Conservation (phyloP, 148 eudicot species). For the Tetragonia tetragonoides region DNA sequence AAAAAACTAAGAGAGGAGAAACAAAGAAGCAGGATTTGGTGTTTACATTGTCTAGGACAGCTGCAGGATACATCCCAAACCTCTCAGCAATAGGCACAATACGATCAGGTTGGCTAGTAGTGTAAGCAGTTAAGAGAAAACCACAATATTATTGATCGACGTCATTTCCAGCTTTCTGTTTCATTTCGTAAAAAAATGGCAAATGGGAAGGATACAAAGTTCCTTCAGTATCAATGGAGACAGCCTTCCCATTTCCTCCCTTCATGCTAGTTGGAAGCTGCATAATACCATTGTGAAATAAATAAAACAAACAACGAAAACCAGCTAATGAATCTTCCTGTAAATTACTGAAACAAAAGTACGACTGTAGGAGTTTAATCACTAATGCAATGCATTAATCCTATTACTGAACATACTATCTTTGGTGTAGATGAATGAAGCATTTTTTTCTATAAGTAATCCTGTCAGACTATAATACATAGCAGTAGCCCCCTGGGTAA, state of each 20-base stretch:
- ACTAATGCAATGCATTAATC: too few species aligned
- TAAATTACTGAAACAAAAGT: background rate
- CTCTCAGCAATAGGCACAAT: conserved; percentile 96
- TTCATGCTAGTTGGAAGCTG: conserved; percentile 90
- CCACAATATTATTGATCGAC: background rate
- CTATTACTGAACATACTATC: too few species aligned
- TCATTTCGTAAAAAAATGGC: background rate
- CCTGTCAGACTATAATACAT: too few species aligned
- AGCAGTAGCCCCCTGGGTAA: background rate
- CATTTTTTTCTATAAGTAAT: too few species aligned
- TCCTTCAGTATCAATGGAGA: conserved; percentile 96
- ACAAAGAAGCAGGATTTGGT: too few species aligned
- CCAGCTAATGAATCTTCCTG: background rate
- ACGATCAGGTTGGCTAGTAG: conserved; percentile 83
- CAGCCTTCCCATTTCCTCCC: conserved; percentile 97
- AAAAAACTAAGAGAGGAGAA: too few species aligned
- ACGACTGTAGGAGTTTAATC: too few species aligned
- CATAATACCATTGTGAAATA: conserved; percentile 15
- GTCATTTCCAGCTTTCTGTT: background rate
- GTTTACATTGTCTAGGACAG: conserved; percentile 90
- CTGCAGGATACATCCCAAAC: conserved; percentile 97
- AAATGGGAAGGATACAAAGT: conserved; percentile 77
- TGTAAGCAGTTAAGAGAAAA: conserved; percentile 34
- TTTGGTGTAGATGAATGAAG: too few species aligned
- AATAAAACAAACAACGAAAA: background rate